These are phyloP conservation scores for Dendrobium huoshanense DNA, from an alignment of 106 monocot genomes.

Conservation along the genomic window DNA sequence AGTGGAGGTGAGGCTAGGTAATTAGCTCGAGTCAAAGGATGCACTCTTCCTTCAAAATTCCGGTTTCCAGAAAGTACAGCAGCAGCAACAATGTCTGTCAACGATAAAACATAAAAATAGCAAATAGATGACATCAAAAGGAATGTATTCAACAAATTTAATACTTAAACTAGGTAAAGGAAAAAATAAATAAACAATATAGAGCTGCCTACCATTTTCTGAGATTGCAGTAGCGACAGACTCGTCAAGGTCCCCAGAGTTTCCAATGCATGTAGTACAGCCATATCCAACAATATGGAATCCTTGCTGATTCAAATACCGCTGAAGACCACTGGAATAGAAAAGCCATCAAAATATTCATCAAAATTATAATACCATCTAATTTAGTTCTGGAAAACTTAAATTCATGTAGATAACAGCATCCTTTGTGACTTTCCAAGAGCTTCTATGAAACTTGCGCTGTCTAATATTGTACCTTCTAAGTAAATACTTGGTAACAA, in stretches of 20 bases:
- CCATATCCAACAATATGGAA: conserved; percentile 85
- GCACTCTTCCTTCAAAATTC: conserved; percentile 77
- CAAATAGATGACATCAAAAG: not conserved
- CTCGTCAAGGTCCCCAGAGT: conserved; percentile 80
- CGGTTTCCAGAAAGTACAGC: conserved; percentile 77
- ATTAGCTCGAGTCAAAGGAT: conserved; percentile 77
- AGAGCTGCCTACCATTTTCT: conserved; percentile 52
- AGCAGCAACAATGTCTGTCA: conserved; percentile 61
- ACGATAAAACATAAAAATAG: not conserved
- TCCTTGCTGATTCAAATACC: conserved; percentile 64
- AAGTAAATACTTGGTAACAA: conserved; percentile 69
- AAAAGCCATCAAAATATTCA: conserved; percentile 3
- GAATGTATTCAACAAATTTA: not conserved
- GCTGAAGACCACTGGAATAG: conserved; percentile 57
- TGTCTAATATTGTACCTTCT: conserved; percentile 26
- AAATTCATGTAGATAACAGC: not conserved
- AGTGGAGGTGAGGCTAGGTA: conserved; percentile 82
- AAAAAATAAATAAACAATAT: not conserved
- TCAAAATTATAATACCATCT: not conserved
- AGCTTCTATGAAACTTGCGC: not conserved
- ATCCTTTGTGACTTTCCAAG: not conserved
- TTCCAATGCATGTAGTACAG: conserved; percentile 90
- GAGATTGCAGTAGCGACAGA: conserved; percentile 57
- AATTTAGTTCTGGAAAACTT: not conserved
- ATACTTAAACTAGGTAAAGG: not conserved